Evolutionary conservation across 1,284 basidiomycete genomes (phyloP), one percentile per base, ranked within the genome.

Genomic region (Apiotrichum laibachii): DNA sequence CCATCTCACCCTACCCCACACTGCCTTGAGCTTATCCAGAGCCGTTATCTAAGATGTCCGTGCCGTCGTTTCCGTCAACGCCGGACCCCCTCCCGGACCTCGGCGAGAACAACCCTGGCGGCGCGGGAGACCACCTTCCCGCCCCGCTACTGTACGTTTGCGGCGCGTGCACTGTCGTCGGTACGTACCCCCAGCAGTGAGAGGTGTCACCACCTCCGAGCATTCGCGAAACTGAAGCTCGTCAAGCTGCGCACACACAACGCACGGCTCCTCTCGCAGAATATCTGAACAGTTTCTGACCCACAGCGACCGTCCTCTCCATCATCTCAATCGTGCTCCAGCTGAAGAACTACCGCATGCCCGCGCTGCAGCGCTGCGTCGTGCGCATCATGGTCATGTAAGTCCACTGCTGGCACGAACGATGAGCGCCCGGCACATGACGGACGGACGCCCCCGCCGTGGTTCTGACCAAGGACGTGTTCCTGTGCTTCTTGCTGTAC

Each of bases 311-410:
- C 6, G 70, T 85, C 2, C 84, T 96, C 22, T 92, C 91, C 6
- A 81, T 86, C 39, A 85, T 86, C 73, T 92, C 90, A 2, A 93
- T 99, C 67, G 85, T 84, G 68, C 82, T 92, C 6, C 94, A 99
- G 67, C 82, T 98, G 61, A 90, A 92, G 79, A 92, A 90, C 72
- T 95, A 95, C 71, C 81, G 91, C 58, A 89, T 90, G 73, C 90
- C 90, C 2, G 76, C 84, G 5, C 77, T 94, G 34, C 92, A 93
- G 80, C 62, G 77, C 65, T 90, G 92, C 84, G 94, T 98, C 51
- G 85, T 98, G 44, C 85, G 96, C 60, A 96, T 99, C 72, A 90
- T 99, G 86, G 70, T 98, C 68, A 98, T 98, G 93, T 77, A 44
- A 59, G 76, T 50, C 33, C 7, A 33, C 11, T 22, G 11, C 56